phyloP scores from a whole-genome alignment of 441 rosid species.

The Kokia cookei region DNA sequence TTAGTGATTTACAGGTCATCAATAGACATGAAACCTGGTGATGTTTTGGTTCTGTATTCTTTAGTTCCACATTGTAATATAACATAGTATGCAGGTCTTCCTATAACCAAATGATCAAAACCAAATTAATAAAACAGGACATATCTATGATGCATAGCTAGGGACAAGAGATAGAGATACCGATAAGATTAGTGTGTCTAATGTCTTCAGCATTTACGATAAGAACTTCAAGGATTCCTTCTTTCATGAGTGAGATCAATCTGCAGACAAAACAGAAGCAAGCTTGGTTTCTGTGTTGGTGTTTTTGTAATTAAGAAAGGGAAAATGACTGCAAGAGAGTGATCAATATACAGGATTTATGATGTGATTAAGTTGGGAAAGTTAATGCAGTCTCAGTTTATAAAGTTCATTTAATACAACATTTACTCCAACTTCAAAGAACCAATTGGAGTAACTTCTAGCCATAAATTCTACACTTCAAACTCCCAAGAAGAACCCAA shows the following conservation, averaged over 20 bases:
- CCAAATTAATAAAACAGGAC: not conserved
- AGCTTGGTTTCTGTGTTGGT: not conserved
- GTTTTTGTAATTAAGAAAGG: not conserved
- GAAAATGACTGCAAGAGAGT: not conserved
- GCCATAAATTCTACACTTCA: not conserved
- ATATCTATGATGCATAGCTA: not conserved
- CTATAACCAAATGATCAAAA: constrained; percentile 25
- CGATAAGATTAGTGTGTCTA: constrained; percentile 53
- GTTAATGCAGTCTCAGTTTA: constrained; percentile 11
- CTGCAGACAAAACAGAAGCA: not conserved
- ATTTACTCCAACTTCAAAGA: not conserved
- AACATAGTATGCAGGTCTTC: constrained; percentile 56
- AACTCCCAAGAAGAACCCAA: not conserved
- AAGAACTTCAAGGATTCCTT: constrained; percentile 65
- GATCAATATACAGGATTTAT: not conserved
- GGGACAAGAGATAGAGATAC: constrained; percentile 22
- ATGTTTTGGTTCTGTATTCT: constrained; percentile 50
- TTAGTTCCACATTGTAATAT: constrained; percentile 58
- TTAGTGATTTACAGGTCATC: not conserved
- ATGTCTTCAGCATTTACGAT: constrained; percentile 79
- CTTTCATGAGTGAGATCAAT: constrained; percentile 28
- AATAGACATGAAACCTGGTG: constrained; percentile 39
- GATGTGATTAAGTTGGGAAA: not conserved
- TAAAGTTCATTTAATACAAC: not conserved
- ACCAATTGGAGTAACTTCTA: not conserved